Conservation (phyloP, 2,329 filamentous ascomycete species). For the Penicillium sp. region DNA sequence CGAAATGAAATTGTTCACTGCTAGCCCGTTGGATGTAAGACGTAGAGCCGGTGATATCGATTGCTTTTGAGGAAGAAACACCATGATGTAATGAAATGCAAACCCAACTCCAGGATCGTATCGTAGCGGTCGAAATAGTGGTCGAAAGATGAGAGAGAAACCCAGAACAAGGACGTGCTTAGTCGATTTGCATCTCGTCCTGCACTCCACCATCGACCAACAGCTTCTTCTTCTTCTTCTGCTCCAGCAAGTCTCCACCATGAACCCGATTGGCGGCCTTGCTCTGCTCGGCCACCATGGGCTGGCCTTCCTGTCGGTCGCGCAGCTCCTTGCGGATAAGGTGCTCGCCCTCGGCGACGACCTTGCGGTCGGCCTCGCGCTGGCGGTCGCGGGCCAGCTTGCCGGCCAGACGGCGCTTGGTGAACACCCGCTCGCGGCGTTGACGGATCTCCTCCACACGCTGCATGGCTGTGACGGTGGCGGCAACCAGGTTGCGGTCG, state of each 20-base stretch:
- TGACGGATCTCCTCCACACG: slow-evolving; percentile 79
- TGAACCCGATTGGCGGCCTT: slow-evolving; percentile 37
- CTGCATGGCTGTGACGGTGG: slow-evolving; percentile 88
- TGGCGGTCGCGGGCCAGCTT: slow-evolving; percentile 69
- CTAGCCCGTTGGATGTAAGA: slow-evolving; percentile 1
- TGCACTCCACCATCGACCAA: slow-evolving; percentile 44
- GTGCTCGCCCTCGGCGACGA: slow-evolving; percentile 89
- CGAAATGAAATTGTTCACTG: slow-evolving; percentile 1
- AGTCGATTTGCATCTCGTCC: slow-evolving; percentile 48
- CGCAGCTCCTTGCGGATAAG: slow-evolving; percentile 69
- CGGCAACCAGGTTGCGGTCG: slow-evolving; percentile 83
- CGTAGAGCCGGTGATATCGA: slow-evolving; percentile 23
- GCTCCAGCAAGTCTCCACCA: slow-evolving; percentile 40
- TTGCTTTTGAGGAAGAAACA: slow-evolving; percentile 25
- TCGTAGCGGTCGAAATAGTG: slow-evolving; percentile 22
- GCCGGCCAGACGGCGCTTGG: slow-evolving; percentile 87
- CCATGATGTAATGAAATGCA: slow-evolving; percentile 23
- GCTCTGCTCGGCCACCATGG: slow-evolving; percentile 32
- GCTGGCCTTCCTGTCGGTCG: slow-evolving; percentile 50
- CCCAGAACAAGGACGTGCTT: slow-evolving; percentile 20
- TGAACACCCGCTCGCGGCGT: slow-evolving; percentile 83
- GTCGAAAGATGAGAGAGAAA: slow-evolving; percentile 15
- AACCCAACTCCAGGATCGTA: slow-evolving; percentile 28
- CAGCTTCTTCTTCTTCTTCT: slow-evolving; percentile 44
- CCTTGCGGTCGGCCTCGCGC: slow-evolving; percentile 73